Evolutionary conservation across 139 green algal species (phyloP), one percentile per base, ranked within the genome.

Genomic region (Chlorella sorokiniana): DNA sequence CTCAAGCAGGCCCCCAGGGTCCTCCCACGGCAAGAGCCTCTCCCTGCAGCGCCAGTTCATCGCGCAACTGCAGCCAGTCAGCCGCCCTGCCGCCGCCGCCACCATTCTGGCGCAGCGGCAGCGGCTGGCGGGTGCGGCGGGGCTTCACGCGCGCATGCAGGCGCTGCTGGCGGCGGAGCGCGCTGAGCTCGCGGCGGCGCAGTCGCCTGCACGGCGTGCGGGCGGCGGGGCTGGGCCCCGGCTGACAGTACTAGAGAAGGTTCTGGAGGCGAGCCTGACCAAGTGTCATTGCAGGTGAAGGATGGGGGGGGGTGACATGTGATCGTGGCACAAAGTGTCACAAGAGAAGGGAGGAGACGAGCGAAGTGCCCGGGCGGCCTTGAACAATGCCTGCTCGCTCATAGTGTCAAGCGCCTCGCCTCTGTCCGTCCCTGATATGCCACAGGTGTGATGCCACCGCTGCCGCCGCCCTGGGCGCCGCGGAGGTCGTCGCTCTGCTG

Each of bases 261-360:
- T 69, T 27, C 35, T 76, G 20, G 78, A 83, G 37, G 78, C 41
- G 27, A 69, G 48, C 78, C 25, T 83, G 35, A 77, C 78, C 23
- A 83, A 83, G 65, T 83, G 78, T 37, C 48, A 68, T 31, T 83
- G 78, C 78, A 67, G 78, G 78, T 31, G n/a, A n/a, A 54, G 25
- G 76, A 31, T 11, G 38, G 11, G 22, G 44, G 7, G 38, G 3
- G 27, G 14, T 38, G 35, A 25, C 48, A 16, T 56, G 48, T 56
- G 14, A 11, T 56, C 14, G 14, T 56, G 48, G 48, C 11, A 16
- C n/a, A n/a, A n/a, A n/a, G n/a, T n/a, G n/a, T n/a, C n/a, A n/a
- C n/a, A n/a, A n/a, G n/a, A n/a, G n/a, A n/a, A n/a, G n/a, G n/a
- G n/a, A n/a, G n/a, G n/a, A n/a, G n/a, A n/a, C n/a, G n/a, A n/a